phyloP scores from a whole-genome alignment of 139 green algal species.

The Desmodesmus armatus region DNA sequence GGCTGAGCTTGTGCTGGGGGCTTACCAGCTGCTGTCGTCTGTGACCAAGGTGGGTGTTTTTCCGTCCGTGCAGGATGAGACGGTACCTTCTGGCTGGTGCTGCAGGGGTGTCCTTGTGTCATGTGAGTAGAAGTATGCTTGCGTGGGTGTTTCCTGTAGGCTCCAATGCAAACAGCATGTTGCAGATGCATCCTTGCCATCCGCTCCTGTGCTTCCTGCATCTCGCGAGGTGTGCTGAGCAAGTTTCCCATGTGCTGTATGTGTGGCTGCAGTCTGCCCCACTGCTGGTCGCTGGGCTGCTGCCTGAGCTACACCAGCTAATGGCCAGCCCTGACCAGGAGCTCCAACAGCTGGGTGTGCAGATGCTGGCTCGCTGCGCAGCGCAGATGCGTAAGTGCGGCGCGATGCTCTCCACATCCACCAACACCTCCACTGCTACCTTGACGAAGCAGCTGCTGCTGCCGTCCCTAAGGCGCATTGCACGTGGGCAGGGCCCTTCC shows the following conservation, averaged over 20 bases:
- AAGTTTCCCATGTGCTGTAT: neutral
- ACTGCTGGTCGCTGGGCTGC: conserved; percentile 20
- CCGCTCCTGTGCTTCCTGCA: neutral
- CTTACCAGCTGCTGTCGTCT: conserved; percentile 6
- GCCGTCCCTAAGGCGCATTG: neutral
- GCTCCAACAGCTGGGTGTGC: conserved; percentile 28
- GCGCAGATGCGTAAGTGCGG: conserved; percentile 13
- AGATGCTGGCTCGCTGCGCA: conserved; percentile 19
- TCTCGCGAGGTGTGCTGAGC: too few species aligned
- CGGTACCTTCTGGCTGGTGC: too few species aligned
- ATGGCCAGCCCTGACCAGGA: neutral
- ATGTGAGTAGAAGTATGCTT: too few species aligned
- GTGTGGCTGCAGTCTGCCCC: conserved; percentile 15
- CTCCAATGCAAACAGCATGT: too few species aligned
- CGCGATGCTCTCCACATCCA: neutral
- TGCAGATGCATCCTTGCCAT: too few species aligned
- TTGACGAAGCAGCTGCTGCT: conserved; percentile 23
- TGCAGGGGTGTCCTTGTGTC: too few species aligned
- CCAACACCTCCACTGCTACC: neutral
- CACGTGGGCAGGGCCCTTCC: neutral
- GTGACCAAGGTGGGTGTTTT: conserved; percentile 36
- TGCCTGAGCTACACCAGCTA: conserved; percentile 5
- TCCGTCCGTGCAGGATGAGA: too few species aligned
- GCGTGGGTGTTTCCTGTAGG: too few species aligned
- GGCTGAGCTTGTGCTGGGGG: conserved; percentile 13